Evolutionary conservation across 441 rosid genomes (phyloP).

Genomic region (Eugenia klotzschiana): DNA sequence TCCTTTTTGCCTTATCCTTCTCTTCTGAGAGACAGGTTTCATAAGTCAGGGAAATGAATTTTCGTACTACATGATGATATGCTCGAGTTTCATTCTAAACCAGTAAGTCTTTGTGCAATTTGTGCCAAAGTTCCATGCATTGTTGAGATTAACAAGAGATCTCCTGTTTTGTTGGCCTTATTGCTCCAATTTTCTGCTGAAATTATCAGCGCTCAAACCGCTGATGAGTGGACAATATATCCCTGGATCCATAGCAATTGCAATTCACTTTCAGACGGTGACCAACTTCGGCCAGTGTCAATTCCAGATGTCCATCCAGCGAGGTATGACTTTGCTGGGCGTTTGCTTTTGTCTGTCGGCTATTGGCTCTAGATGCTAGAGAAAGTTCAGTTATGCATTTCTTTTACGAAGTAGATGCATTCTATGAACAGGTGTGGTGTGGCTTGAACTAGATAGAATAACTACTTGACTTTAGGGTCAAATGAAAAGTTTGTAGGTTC

Average conservation of each 20-base stretch:
- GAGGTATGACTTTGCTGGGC: slow-evolving; percentile 33
- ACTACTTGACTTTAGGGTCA: not conserved
- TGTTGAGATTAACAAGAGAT: not conserved
- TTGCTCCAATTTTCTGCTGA: slow-evolving; percentile 1
- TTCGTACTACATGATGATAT: slow-evolving; percentile 99
- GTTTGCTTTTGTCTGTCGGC: not conserved
- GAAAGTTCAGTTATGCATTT: not conserved
- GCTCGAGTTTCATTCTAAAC: slow-evolving; percentile 93
- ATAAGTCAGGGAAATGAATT: slow-evolving; percentile 96
- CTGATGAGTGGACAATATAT: slow-evolving; percentile 79
- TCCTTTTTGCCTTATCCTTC: slow-evolving; percentile 4
- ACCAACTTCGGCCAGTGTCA: slow-evolving; percentile 71
- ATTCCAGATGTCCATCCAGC: slow-evolving; percentile 93
- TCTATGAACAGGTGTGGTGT: not conserved
- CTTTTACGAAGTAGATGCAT: not conserved
- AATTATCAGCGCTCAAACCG: slow-evolving; percentile 29
- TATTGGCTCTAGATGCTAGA: not conserved
- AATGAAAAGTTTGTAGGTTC: not conserved
- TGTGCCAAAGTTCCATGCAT: not conserved
- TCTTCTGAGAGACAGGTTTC: slow-evolving; percentile 50
- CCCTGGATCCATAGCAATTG: slow-evolving; percentile 99
- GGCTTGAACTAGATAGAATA: not conserved
- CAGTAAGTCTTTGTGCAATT: slow-evolving; percentile 30
- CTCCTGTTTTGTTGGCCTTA: not conserved
- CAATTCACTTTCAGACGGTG: slow-evolving; percentile 80